Base-by-base conservation (phyloP, 306 rosid species). In the Trifolium pratense region DNA sequence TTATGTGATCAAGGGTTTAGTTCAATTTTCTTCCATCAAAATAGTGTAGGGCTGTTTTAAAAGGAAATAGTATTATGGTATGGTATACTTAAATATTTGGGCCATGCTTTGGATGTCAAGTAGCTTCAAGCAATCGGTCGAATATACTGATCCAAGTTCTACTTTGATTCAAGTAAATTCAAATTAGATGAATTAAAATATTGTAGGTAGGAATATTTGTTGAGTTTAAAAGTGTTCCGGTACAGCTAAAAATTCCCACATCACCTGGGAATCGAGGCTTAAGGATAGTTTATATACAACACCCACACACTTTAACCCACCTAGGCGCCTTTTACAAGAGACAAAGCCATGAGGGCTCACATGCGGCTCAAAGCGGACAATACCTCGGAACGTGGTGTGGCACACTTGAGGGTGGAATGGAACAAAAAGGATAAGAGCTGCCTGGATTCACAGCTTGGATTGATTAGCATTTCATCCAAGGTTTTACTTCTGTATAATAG, bases 41-140 rank as follows among this genome's bases (percentile, higher is more conserved):
- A 16, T 53, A 40, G 6, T 56, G 58, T 17, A 66, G 55, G 57
- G 57, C 18, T 51, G 40, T 40, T 66, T 66, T 66, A 17, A n/a
- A 75, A 64, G 55, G 53, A 51, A 65, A 66, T 74, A 15, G 71
- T 73, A 46, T 16, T 16, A 61, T 60, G 37, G 52, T 29, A 16
- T 56, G 59, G 16, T 42, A 29, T 75, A 52, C 58, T 52, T 8
- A 8, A 21, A 5, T 36, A 36, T 55, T 18, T 16, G 37, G 36
- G 12, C 56, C 29, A 43, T 20, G 18, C 12, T 6, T 12, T 40
- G 32, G 72, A 23, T 45, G 55, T 4, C 49, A 36, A 37, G 49
- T 61, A 46, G 11, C 13, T 64, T 25, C 31, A 42, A 53, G 56
- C 43, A 56, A 49, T 71, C 2, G 6, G n/a, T 49, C 72, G 11